Base-by-base conservation (phyloP, 2,329 filamentous ascomycete species). In the Macrophomina tecta region DNA sequence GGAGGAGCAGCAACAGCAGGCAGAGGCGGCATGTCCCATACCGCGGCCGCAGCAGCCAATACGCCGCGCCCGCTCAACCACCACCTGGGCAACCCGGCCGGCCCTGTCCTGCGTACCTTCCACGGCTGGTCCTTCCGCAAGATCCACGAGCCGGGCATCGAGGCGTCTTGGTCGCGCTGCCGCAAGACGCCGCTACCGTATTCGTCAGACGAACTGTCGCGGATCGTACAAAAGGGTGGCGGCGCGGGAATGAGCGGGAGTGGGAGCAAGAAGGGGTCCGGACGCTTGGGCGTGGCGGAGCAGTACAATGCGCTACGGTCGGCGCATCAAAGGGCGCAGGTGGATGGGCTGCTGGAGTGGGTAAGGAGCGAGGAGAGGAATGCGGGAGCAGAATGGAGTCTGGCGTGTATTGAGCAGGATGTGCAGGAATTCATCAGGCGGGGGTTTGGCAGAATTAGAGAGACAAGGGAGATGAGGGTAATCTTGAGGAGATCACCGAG, bases 81-180 rank as follows among this genome's bases (percentile, higher is more conserved):
- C 36, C 49, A 52, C 23, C 61, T 58, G 5, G 56, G 56, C 30
- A 49, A 49, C 58, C 28, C 58, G 11, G 14, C 30, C 4, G 45
- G 42, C 16, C 63, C 38, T 7, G 28, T 65, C 28, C 4, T 12
- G 9, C 51, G 42, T n/a, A 65, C 14, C 16, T 65, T 56, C 63
- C 51, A 56, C n/a, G 63, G 63, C 23, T 65, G 63, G 63, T 48
- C 51, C 14, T 65, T 65, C 51, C 63, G 63, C 40, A 53, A 56
- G 12, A 32, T 23, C n/a, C 32, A 36, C 51, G 38, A 46, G 63
- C 63, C 63, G 6, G 63, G 63, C 40, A 6, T 36, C n/a, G 18
- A 23, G 5, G 16, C 63, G 32, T 45, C 63, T 11, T 65, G 63
- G 63, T 28, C 51, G 4, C 63, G 63, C 11, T 55, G 32, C 40